phyloP scores from a whole-genome alignment of 2,329 filamentous ascomycete genomes.

The Paecilomyces sp. region DNA sequence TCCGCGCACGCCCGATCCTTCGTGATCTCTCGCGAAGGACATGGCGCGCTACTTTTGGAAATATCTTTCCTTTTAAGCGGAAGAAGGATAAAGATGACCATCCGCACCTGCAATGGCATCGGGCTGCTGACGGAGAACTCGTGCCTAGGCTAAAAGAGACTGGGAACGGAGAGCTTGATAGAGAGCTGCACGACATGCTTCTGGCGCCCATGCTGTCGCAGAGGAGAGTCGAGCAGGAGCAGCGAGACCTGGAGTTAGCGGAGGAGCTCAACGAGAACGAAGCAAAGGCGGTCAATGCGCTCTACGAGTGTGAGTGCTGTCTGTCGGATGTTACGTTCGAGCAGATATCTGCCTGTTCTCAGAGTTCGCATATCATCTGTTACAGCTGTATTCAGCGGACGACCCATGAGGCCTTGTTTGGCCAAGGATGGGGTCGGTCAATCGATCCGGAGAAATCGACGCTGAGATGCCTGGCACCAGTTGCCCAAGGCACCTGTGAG shows the following conservation, averaged over 20 bases:
- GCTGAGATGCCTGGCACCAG: slow-evolving; percentile 74
- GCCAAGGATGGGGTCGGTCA: slow-evolving; percentile 81
- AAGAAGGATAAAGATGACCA: slow-evolving; percentile 34
- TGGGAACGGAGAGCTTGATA: slow-evolving; percentile 36
- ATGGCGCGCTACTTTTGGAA: slow-evolving; percentile 40
- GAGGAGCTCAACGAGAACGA: slow-evolving; percentile 37
- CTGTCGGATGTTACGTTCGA: slow-evolving; percentile 42
- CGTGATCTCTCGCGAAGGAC: slow-evolving; percentile 35
- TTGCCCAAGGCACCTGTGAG: slow-evolving; percentile 57
- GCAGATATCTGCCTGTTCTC: slow-evolving; percentile 39
- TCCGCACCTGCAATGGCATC: slow-evolving; percentile 33
- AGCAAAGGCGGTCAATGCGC: slow-evolving; percentile 30
- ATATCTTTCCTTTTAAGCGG: slow-evolving; percentile 33
- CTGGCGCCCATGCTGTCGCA: slow-evolving; percentile 29
- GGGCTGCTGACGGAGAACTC: slow-evolving; percentile 21
- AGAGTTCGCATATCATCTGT: slow-evolving; percentile 38
- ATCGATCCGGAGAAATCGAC: slow-evolving; percentile 67
- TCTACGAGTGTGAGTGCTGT: slow-evolving; percentile 45
- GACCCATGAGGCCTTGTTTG: slow-evolving; percentile 81
- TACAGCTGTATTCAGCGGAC: slow-evolving; percentile 74
- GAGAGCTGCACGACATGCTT: slow-evolving; percentile 32
- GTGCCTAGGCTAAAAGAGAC: slow-evolving; percentile 33
- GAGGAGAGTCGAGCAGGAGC: slow-evolving; percentile 28
- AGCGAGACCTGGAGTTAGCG: slow-evolving; percentile 30
- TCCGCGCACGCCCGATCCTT: slow-evolving; percentile 35